Evolutionary conservation across 1,284 basidiomycete genomes (phyloP).

Genomic region (Clitocybe nebularis): DNA sequence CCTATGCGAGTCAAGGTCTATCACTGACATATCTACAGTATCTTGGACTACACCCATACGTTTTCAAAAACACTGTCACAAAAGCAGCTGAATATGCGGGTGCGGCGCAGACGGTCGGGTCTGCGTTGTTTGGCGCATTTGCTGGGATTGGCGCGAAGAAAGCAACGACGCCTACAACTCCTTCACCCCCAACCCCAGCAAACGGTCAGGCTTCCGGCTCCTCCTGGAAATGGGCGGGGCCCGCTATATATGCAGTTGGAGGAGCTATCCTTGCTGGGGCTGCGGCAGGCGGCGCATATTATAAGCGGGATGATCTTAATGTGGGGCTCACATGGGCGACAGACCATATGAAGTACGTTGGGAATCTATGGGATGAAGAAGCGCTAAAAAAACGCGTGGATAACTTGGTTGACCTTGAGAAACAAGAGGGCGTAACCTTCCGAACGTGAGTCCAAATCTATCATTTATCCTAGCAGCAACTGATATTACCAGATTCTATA

Average conservation of each 20-base stretch:
- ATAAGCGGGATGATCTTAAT: conserved; percentile 69
- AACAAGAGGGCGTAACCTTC: conserved; percentile 65
- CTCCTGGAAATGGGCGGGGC: conserved; percentile 63
- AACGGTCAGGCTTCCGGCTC: conserved; percentile 31
- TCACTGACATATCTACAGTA: conserved; percentile 46
- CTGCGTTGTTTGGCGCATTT: conserved; percentile 52
- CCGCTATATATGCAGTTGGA: conserved; percentile 62
- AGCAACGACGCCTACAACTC: conserved; percentile 25
- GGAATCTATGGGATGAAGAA: conserved; percentile 81
- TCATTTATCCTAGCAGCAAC: no score
- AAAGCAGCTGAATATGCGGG: conserved; percentile 75
- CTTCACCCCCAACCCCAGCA: conserved; percentile 24
- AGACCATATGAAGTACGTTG: conserved; percentile 90
- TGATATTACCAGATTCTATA: conserved; percentile 86
- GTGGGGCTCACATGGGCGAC: conserved; percentile 74
- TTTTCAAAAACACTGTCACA: conserved; percentile 82
- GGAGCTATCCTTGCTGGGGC: conserved; percentile 77
- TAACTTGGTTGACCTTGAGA: conserved; percentile 54
- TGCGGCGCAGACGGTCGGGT: conserved; percentile 59
- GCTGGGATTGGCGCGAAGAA: conserved; percentile 46
- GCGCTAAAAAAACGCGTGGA: conserved; percentile 62
- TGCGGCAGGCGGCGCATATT: conserved; percentile 82
- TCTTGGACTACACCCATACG: conserved; percentile 80
- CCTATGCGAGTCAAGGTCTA: background rate
- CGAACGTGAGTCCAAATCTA: conserved; percentile 53